Base-by-base conservation (phyloP, 140 eudicot species). In the Stevia rebaudiana region DNA sequence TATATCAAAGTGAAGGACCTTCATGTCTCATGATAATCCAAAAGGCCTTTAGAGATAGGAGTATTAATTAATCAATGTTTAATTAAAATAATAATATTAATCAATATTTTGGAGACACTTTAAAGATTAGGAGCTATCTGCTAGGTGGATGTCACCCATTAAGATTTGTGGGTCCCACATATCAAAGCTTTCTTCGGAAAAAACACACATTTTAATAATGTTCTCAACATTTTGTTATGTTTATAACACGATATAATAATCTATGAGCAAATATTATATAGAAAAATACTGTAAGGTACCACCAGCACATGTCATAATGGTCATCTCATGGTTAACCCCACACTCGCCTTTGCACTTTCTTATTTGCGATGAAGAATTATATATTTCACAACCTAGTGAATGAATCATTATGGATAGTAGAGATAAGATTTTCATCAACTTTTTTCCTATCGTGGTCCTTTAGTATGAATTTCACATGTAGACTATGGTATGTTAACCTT, bases 301-400 rank as follows among this genome's bases (percentile, higher is more conserved):
- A 63, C 86, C 85, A 80, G 73, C 86, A 77, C 75, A 69, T 77
- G 60, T 77, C 86, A 81, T 81, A 4, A 81, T 73, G 63, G 71
- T 63, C 80, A 68, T 64, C 86, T 80, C 25, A 76, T 76, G 77
- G 79, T 69, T 56, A 60, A 60, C 67, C 72, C 69, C 77, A 76
- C 78, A 57, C 61, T 57, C 60, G 17, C 43, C 13, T 17, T 53
- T 31, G 41, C 36, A 51, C 47, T 40, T 54, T 47, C 46, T 55
- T 64, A 42, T 22, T 63, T 54, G 67, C 49, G 33, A 37, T 11
- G 61, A 46, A 11, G 60, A 49, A 65, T 73, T 74, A 40, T 22
- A 56, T 74, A 28, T 65, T 56, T 66, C 68, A 74, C 52, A 54
- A 42, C 58, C 51, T 30, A 21, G 42, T 42, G 60, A 73, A 10